phyloP scores from a whole-genome alignment of 345 rosid species.

The Gossypium raimondii region DNA sequence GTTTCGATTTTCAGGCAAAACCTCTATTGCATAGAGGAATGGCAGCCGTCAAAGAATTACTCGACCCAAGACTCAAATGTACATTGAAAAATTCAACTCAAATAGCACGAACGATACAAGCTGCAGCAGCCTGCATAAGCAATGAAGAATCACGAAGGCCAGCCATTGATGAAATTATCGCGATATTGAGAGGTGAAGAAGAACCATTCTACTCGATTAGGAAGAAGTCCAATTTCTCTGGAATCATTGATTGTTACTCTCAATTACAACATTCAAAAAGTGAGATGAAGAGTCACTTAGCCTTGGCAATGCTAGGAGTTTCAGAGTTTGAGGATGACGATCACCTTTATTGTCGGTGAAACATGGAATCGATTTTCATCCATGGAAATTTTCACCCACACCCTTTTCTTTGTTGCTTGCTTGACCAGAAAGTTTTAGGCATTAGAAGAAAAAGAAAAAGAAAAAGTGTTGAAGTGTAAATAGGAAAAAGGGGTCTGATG shows the following conservation, averaged over 20 bases:
- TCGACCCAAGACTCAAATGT: conserved; percentile 53
- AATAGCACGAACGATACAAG: conserved; percentile 61
- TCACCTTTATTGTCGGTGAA: conserved; percentile 50
- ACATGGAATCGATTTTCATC: neutral
- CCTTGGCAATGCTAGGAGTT: conserved; percentile 86
- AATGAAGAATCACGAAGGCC: conserved; percentile 77
- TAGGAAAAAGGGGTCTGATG: conserved; percentile 21
- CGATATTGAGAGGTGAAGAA: conserved; percentile 59
- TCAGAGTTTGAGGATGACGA: conserved; percentile 65
- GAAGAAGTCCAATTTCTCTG: conserved; percentile 52
- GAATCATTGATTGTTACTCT: conserved; percentile 56
- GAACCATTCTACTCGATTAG: conserved; percentile 29
- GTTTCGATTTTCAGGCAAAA: conserved; percentile 52
- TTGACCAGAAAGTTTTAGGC: conserved; percentile 19
- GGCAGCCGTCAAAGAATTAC: conserved; percentile 59
- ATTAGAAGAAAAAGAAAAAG: neutral
- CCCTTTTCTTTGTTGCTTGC: conserved; percentile 17
- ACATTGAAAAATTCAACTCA: conserved; percentile 34
- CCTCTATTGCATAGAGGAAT: conserved; percentile 64
- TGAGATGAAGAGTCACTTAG: conserved; percentile 83
- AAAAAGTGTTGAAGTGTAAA: conserved; percentile 29
- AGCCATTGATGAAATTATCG: conserved; percentile 43
- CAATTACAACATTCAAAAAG: conserved; percentile 58
- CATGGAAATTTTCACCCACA: neutral
- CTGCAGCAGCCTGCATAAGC: conserved; percentile 67